Evolutionary conservation across 495 filamentous ascomycete genomes (phyloP).

Genomic region (Tuber umbilicatum): DNA sequence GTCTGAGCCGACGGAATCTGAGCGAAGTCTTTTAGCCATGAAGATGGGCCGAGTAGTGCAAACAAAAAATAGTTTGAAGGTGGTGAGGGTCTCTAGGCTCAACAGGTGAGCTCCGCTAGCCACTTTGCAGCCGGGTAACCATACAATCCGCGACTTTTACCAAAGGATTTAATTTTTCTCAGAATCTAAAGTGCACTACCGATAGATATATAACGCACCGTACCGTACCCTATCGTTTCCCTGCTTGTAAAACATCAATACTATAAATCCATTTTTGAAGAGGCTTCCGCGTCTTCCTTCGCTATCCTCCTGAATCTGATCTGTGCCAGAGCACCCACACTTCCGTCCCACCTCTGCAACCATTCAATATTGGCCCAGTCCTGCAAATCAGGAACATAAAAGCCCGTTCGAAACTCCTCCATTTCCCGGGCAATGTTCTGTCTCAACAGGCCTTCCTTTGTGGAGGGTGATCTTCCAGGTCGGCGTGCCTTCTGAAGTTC

Average conservation of each 20-base stretch:
- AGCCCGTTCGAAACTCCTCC: slow-evolving; percentile 77
- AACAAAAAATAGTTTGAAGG: neutral
- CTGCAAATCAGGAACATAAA: slow-evolving; percentile 63
- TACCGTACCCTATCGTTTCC: no score
- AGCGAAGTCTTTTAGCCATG: slow-evolving; percentile 26
- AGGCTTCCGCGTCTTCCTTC: slow-evolving; percentile 18
- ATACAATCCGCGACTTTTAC: neutral
- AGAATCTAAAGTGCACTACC: neutral
- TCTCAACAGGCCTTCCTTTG: slow-evolving; percentile 67
- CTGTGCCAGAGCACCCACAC: slow-evolving; percentile 55
- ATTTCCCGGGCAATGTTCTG: slow-evolving; percentile 63
- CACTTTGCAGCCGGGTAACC: neutral
- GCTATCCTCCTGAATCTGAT: slow-evolving; percentile 50
- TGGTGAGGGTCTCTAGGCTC: neutral
- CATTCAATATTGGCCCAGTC: slow-evolving; percentile 50
- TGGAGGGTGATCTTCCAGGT: slow-evolving; percentile 70
- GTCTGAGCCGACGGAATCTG: slow-evolving; percentile 24
- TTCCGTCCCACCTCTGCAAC: slow-evolving; percentile 56
- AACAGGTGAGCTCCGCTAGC: neutral
- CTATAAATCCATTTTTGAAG: neutral
- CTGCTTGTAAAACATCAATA: neutral
- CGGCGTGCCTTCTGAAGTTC: slow-evolving; percentile 67
- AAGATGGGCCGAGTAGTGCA: neutral
- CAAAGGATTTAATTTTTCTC: neutral
- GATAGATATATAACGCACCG: neutral